phyloP scores from a whole-genome alignment of 192 early-diverging fungal genomes.

The Coemansia sp. region DNA sequence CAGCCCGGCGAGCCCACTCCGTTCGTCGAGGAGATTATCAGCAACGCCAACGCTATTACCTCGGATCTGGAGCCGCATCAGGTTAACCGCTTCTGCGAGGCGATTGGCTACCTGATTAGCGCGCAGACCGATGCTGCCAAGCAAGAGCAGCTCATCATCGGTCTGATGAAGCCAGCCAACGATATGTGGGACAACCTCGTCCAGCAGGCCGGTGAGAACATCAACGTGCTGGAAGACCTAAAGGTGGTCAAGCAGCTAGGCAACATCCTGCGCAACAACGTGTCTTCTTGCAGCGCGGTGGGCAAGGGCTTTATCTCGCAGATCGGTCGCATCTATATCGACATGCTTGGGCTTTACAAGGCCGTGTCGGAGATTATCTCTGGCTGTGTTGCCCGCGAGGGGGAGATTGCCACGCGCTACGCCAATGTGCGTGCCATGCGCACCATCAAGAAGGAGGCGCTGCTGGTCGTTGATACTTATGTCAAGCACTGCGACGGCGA shows the following conservation, averaged over 20 bases:
- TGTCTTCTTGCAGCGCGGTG: conserved; percentile 86
- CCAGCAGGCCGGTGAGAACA: conserved; percentile 75
- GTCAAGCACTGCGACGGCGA: conserved; percentile 86
- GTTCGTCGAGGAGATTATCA: conserved; percentile 97
- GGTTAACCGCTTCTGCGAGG: conserved; percentile 98
- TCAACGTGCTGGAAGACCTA: conserved; percentile 73
- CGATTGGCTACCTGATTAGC: conserved; percentile 97
- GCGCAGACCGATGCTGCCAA: conserved; percentile 80
- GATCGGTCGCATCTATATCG: conserved; percentile 87
- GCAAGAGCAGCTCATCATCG: conserved; percentile 83
- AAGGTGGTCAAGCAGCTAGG: conserved; percentile 86
- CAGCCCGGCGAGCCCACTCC: conserved; percentile 88
- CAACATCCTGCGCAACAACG: conserved; percentile 96
- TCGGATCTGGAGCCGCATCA: conserved; percentile 90
- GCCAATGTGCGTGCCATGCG: conserved; percentile 89
- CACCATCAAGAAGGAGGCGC: conserved; percentile 95
- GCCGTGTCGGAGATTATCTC: conserved; percentile 87
- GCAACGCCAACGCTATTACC: conserved; percentile 79
- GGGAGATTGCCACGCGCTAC: conserved; percentile 88
- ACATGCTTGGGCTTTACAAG: conserved; percentile 91
- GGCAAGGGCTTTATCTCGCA: conserved; percentile 90
- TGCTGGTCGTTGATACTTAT: conserved; percentile 93
- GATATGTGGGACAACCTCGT: conserved; percentile 85
- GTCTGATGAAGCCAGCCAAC: conserved; percentile 92
- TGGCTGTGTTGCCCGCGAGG: conserved; percentile 71